Conservation (phyloP, 805 yeast genomes). For the Starmerella potacharoeniae region DNA sequence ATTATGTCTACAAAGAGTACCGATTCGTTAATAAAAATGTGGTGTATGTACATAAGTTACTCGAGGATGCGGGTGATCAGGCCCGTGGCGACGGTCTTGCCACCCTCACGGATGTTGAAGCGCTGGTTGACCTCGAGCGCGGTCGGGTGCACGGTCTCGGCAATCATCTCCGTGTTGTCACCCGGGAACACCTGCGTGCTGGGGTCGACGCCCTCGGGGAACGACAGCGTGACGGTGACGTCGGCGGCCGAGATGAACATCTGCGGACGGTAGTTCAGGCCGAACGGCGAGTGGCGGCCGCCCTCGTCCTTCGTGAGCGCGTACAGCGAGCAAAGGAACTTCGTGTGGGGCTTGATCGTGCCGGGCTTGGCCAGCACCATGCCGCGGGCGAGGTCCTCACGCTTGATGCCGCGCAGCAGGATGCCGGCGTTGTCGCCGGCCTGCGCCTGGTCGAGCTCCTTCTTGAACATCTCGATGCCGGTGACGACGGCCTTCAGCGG, state of each 20-base stretch:
- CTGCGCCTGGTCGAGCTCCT: constrained; percentile 93
- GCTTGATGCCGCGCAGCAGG: constrained; percentile 92
- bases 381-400: constrained; percentile 94
- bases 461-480: constrained; percentile 99
- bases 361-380: constrained; percentile 94
- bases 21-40: not conserved
- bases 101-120: constrained; percentile 99
- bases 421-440: constrained; percentile 99
- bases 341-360: constrained; percentile 82
- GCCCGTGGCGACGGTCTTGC: constrained; percentile 98
- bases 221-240: constrained; percentile 78
- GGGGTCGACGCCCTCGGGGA: constrained; percentile 80
- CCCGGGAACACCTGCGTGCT: constrained; percentile 93
- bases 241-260: constrained; percentile 93
- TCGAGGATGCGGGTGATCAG: constrained; percentile 84
- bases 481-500: constrained; percentile 91
- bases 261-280: constrained; percentile 96
- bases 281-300: constrained; percentile 97
- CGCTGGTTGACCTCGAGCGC: constrained; percentile 95
- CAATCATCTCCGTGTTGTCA: constrained; percentile 94
- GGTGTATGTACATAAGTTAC: constrained; percentile 24
- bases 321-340: constrained; percentile 87
- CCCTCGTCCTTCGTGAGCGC: constrained; percentile 94
- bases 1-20: not conserved
- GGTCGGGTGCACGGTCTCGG: constrained; percentile 79